Percentiles rank a stretch among this genome's conserved stretches.
phyloP scores from a whole-genome alignment of 2,329 filamentous ascomycete genomes.

The Colletotrichum orchidophilum region DNA sequence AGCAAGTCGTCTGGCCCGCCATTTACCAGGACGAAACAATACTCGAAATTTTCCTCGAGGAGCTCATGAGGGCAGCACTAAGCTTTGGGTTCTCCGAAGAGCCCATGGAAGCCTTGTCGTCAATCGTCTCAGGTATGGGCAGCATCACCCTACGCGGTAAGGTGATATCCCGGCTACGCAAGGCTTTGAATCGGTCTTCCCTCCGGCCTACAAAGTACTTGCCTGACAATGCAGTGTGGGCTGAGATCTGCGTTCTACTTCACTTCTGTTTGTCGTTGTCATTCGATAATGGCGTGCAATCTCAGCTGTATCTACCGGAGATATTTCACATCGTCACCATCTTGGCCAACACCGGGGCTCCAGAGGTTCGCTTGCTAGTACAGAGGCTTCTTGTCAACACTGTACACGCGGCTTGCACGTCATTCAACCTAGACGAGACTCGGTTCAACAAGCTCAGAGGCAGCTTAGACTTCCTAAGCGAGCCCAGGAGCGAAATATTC shows the following conservation, averaged over 20 bases:
- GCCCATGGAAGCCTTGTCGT: conserved; percentile 67
- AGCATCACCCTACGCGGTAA: conserved; percentile 73
- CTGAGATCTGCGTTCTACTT: conserved; percentile 74
- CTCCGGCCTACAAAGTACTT: conserved; percentile 72
- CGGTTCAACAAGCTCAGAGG: conserved; percentile 64
- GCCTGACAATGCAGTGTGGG: conserved; percentile 74
- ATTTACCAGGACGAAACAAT: conserved; percentile 73
- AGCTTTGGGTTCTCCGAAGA: conserved; percentile 66
- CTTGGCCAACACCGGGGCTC: conserved; percentile 71
- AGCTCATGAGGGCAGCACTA: conserved; percentile 71
- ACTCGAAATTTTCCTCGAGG: conserved; percentile 73
- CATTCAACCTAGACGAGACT: conserved; percentile 69
- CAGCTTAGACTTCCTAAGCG: conserved; percentile 67
- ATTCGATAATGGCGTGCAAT: conserved; percentile 73
- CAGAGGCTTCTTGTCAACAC: conserved; percentile 73
- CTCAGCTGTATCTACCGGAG: conserved; percentile 74
- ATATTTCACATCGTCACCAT: conserved; percentile 77
- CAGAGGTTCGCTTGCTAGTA: conserved; percentile 66
- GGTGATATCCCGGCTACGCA: conserved; percentile 71
- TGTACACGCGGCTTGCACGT: conserved; percentile 73
- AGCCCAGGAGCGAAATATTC: conserved; percentile 67
- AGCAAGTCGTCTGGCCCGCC: conserved; percentile 72
- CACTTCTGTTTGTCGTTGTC: conserved; percentile 74
- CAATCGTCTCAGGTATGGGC: conserved; percentile 70
- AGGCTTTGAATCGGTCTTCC: conserved; percentile 73